These are phyloP conservation scores for Thermomyces lanuginosus DNA, from an alignment of 2,329 filamentous ascomycete species.

Conservation along the genomic window DNA sequence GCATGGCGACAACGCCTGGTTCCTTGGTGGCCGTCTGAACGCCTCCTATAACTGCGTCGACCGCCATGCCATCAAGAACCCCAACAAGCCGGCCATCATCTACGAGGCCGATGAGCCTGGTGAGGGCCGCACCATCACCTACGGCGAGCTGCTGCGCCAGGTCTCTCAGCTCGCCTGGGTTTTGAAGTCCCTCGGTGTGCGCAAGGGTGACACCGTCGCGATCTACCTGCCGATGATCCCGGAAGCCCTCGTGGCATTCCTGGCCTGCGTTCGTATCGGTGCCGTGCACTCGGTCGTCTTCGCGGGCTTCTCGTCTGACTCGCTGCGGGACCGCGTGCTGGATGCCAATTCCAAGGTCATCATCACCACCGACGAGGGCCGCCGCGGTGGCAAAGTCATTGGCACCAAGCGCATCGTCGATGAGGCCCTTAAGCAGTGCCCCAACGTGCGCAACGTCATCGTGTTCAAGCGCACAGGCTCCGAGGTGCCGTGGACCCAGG, in stretches of 20 bases:
- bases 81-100: constrained; percentile 87
- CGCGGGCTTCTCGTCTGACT: constrained; percentile 92
- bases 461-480: constrained; percentile 93
- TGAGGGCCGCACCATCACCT: constrained; percentile 80
- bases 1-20: constrained; percentile 83
- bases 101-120: constrained; percentile 89
- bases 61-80: constrained; percentile 88
- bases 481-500: constrained; percentile 76
- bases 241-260: constrained; percentile 77
- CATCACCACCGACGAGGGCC: constrained; percentile 94
- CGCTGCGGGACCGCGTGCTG: constrained; percentile 81
- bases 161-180: constrained; percentile 77
- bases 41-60: constrained; percentile 97
- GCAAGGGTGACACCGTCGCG: constrained; percentile 92
- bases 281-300: constrained; percentile 96
- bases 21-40: constrained; percentile 82
- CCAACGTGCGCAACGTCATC: constrained; percentile 66
- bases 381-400: constrained; percentile 92
- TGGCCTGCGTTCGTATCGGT: constrained; percentile 82
- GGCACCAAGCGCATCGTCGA: constrained; percentile 99
- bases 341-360: constrained; percentile 84
- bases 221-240: constrained; percentile 99
- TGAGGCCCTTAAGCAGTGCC: constrained; percentile 90
- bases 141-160: constrained; percentile 80
- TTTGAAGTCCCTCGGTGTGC: constrained; percentile 86